Base-by-base conservation (phyloP, 371 early-diverging fungal species). In the Mucor mucedo region DNA sequence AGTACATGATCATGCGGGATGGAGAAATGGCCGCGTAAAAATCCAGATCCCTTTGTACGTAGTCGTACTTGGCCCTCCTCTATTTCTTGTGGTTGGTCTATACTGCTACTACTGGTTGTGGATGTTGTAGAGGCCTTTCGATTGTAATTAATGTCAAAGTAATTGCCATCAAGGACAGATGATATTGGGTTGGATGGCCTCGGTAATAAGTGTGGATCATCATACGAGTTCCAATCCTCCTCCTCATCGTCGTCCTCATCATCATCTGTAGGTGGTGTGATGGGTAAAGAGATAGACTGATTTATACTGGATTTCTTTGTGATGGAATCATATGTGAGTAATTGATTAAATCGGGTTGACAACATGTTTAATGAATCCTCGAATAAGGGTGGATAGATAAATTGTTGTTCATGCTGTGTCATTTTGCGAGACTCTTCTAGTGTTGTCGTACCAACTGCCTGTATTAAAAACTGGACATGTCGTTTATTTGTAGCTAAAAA, bases 401-500 rank as follows among this genome's bases (percentile, higher is more conserved):
- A 48, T 48, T 48, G 50, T 11, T 50, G 32, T 50, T 50, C 32
- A 7, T 21, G 50, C 30, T 30, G 29, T 30, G 33, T 32, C 10
- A 50, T 13, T 33, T 47, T 35, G n/a, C 40, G 35, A 32, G 60
- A 61, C 30, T 52, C 61, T 49, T 63, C 53, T n/a, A 56, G 7
- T 10, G 63, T 56, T n/a, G 57, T 63, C 0, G 39, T 61, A 3
- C 76, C 79, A 27, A 66, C 63, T 4, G 79, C 72, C 38, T 76
- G 56, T 27, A 79, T 72, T 27, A 62, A 49, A 47, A 79, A 79
- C 29, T 52, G 56, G 47, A 73, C 76, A 54, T 71, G 66, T 45
- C 70, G 44, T 39, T 79, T 73, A 62, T 72, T 73, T 39, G 63
- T 73, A 29, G 79, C 79, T 32, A 79, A 41, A 57, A 79, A 79